These are phyloP conservation scores for Acephala macrosclerotiorum DNA, from an alignment of 2,329 filamentous ascomycete genomes.

Conservation along the genomic window DNA sequence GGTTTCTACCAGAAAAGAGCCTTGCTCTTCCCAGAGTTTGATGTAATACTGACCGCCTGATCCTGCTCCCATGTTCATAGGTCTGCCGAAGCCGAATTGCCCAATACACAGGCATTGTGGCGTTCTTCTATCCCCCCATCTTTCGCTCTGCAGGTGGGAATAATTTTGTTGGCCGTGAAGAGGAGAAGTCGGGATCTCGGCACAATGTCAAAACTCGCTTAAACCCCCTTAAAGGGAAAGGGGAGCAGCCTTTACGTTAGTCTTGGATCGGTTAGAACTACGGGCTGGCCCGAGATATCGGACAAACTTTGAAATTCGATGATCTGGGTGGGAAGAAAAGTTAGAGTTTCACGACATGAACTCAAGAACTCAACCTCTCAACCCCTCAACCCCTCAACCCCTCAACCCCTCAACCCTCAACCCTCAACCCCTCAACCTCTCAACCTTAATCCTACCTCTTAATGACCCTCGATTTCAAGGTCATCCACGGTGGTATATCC, in stretches of 20 bases:
- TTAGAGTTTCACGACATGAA: not conserved
- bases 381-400: too few relatives aligned
- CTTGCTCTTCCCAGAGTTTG: not conserved
- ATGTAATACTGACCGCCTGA: conserved; percentile 5
- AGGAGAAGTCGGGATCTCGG: conserved; percentile 18
- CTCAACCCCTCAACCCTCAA: too few relatives aligned
- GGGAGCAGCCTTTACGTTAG: not conserved
- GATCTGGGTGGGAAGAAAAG: not conserved
- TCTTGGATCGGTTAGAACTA: not conserved
- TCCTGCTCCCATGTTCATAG: not conserved
- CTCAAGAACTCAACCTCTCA: too few relatives aligned
- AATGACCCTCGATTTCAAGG: not conserved
- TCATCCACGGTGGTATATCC: not conserved
- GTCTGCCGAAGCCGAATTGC: not conserved
- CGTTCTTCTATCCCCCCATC: conserved; percentile 5
- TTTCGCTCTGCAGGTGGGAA: conserved; percentile 13
- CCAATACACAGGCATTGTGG: not conserved
- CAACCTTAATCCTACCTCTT: too few relatives aligned
- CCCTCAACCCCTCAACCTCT: too few relatives aligned
- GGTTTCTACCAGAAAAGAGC: not conserved
- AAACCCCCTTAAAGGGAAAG: not conserved
- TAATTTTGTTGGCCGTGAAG: conserved; percentile 11
- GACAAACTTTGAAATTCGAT: not conserved
- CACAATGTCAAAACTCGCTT: conserved; percentile 9
- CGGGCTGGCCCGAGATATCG: not conserved